These are phyloP conservation scores for Penicillium corylophilum DNA, from an alignment of 2,329 filamentous ascomycete genomes.

Conservation along the genomic window DNA sequence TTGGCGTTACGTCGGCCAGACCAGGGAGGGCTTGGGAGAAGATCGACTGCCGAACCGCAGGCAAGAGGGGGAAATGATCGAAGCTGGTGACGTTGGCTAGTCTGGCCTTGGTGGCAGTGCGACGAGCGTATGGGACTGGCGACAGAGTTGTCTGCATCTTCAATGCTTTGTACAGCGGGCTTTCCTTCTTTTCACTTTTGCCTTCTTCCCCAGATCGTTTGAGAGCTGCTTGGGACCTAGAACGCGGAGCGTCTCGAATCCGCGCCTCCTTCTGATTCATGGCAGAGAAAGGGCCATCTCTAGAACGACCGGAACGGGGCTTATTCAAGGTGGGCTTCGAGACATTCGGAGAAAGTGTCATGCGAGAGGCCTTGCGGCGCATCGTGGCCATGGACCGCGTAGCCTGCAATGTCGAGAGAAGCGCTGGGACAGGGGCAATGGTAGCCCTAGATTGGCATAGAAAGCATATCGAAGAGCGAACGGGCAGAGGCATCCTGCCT, in stretches of 20 bases:
- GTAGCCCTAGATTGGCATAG: conserved; percentile 31
- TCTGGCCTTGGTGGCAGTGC: conserved; percentile 60
- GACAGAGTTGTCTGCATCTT: conserved; percentile 88
- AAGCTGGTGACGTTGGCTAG: conserved; percentile 72
- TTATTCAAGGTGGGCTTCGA: conserved; percentile 30
- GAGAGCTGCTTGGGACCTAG: conserved; percentile 42
- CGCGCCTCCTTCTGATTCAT: conserved; percentile 57
- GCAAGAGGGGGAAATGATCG: conserved; percentile 74
- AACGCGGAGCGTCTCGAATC: conserved; percentile 42
- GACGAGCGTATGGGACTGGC: conserved; percentile 71
- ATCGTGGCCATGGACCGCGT: conserved; percentile 34
- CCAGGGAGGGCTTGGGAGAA: conserved; percentile 70
- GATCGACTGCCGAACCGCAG: conserved; percentile 69
- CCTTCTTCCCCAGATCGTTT: conserved; percentile 41
- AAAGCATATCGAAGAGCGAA: conserved; percentile 32
- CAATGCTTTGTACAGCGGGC: conserved; percentile 70
- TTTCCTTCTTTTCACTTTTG: conserved; percentile 46
- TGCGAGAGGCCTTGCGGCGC: conserved; percentile 38
- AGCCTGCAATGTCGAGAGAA: conserved; percentile 29
- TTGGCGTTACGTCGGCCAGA: conserved; percentile 74
- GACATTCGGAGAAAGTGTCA: conserved; percentile 38
- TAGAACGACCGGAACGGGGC: conserved; percentile 41
- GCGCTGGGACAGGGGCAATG: conserved; percentile 9
- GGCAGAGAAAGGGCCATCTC: conserved; percentile 56
- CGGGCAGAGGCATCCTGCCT: conserved; percentile 31